phyloP scores from a whole-genome alignment of 768 basidiomycete species.

The Saitozyma podzolica region DNA sequence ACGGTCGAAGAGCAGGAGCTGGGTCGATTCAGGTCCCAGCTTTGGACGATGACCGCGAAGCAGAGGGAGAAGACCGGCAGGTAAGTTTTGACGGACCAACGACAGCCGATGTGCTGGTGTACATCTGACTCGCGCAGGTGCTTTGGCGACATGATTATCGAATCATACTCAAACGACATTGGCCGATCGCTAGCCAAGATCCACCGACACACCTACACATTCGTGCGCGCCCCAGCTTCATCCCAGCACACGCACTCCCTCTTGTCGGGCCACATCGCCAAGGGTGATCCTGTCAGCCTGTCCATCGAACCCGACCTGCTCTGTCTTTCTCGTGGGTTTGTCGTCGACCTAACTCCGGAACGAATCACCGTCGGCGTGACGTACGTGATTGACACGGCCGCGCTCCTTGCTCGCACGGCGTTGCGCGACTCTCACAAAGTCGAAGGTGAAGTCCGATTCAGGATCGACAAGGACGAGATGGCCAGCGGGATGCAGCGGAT shows the following conservation, averaged over 20 bases:
- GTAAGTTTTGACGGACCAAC: conserved; percentile 19
- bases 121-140: conserved; percentile 55
- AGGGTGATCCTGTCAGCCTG: conserved; percentile 79
- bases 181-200: conserved; percentile 62
- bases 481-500: conserved; percentile 82
- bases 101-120: background rate
- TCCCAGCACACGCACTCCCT: conserved; percentile 53
- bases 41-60: conserved; percentile 84
- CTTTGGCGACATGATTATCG: conserved; percentile 75
- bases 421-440: conserved; percentile 19
- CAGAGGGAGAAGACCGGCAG: conserved; percentile 79
- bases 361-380: conserved; percentile 78
- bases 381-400: conserved; percentile 64
- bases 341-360: conserved; percentile 67
- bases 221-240: conserved; percentile 53
- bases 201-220: conserved; percentile 76
- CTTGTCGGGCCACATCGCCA: conserved; percentile 73
- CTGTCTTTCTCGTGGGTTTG: conserved; percentile 78
- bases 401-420: conserved; percentile 56
- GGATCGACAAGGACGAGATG: conserved; percentile 93
- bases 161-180: conserved; percentile 50
- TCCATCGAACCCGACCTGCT: conserved; percentile 85
- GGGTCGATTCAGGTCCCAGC: conserved; percentile 77
- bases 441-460: conserved; percentile 59
- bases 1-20: conserved; percentile 84